Evolutionary conservation across 768 basidiomycete species (phyloP), one percentile per base, ranked within the genome.

Genomic region (Epithele typhae): DNA sequence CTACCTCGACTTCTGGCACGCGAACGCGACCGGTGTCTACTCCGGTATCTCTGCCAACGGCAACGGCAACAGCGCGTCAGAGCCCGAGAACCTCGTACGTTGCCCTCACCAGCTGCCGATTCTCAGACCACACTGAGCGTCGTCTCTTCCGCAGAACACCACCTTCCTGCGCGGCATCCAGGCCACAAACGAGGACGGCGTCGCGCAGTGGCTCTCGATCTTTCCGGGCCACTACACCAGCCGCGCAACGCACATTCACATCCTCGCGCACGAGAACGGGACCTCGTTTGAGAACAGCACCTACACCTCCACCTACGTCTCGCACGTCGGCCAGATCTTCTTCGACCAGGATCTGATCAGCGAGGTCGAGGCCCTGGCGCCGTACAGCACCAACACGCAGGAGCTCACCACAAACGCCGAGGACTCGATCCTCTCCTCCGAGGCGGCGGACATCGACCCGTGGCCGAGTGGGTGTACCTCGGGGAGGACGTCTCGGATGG

Each of bases 241-340:
- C 5, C 47, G 47, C 47, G 43, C 47, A 0, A 11, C 47, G n/a
- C 47, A 48, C 25, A 48, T 48, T 17, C 47, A 48, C 34, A 25
- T 45, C 24, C 19, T 48, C 12, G 47, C 35, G n/a, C 19, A 48
- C 23, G 15, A 30, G 12, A 45, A 48, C 43, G 25, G 47, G 17
- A 37, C 25, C n/a, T 8, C 15, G 15, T 48, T 30, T 21, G 43
- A 25, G 15, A 48, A 48, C 33, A 43, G 46, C 27, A 30, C 27
- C 8, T 30, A 30, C 27, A 30, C 7, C 8, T 30, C 27, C 27
- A 14, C 7, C 27, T 7, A 7, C 8, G 27, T 30, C 27, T 30
- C 27, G 27, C 27, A 30, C 27, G 27, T 30, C 27, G 27, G 27
- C 27, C 27, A 30, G 27, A 7, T 30, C 27, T 30, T 30, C 27